Evolutionary conservation across 148 eudicot species (phyloP).

Genomic region (Fagopyrum esculentum): DNA sequence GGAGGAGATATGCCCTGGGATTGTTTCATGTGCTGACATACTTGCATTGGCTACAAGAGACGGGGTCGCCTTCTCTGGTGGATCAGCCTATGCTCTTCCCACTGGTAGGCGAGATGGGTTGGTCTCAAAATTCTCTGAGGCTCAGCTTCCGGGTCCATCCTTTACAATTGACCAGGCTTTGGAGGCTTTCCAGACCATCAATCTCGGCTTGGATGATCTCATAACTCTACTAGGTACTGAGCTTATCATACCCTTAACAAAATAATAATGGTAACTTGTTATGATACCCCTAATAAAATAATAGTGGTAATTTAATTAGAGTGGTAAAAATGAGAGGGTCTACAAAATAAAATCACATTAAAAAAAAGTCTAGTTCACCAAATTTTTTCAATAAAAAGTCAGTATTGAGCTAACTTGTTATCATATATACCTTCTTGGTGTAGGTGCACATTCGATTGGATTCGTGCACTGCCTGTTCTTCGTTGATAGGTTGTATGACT

Average conservation of each 20-base stretch:
- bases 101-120: constrained; percentile 24
- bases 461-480: constrained; percentile 19
- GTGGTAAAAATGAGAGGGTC: too few relatives aligned
- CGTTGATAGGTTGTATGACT: constrained; percentile 20
- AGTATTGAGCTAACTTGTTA: not conserved
- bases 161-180: constrained; percentile 12
- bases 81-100: constrained; percentile 13
- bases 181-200: constrained; percentile 12
- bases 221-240: constrained; percentile 15
- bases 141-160: constrained; percentile 14
- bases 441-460: constrained; percentile 27
- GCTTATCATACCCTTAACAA: too few relatives aligned
- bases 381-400: too few relatives aligned
- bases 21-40: constrained; percentile 24
- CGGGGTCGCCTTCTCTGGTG: constrained; percentile 15
- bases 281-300: too few relatives aligned
- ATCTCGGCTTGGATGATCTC: constrained; percentile 14
- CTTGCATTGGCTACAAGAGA: constrained; percentile 21
- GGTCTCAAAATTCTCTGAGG: constrained; percentile 14
- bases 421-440: not conserved
- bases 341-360: too few relatives aligned
- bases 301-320: not conserved
- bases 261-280: too few relatives aligned
- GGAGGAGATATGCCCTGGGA: constrained; percentile 18
- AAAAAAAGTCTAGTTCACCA: too few relatives aligned